Conservation (phyloP, 495 filamentous ascomycete genomes). For the Lasiosphaeria miniovina region DNA sequence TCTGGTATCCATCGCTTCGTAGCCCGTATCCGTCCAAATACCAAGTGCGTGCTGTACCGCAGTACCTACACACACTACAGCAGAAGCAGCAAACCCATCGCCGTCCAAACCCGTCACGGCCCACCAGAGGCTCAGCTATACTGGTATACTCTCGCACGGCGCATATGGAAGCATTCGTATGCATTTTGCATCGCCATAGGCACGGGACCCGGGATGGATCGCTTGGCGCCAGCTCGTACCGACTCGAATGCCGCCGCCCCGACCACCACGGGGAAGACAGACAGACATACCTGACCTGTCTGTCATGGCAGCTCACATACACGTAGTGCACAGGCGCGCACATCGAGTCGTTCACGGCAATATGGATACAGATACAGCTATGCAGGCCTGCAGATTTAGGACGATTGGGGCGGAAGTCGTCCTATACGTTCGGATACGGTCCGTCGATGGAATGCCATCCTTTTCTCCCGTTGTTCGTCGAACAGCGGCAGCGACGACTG, state of each 20-base stretch:
- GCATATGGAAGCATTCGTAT: background rate
- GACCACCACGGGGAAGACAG: background rate
- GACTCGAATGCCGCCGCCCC: background rate
- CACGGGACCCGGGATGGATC: background rate
- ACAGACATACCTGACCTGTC: no score
- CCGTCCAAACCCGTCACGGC: background rate
- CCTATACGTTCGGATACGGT: constrained; percentile 2
- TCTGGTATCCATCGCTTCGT: background rate
- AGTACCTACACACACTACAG: background rate
- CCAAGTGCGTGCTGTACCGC: no score
- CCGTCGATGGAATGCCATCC: background rate
- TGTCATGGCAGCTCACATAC: no score
- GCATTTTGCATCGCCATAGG: background rate
- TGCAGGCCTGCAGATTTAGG: background rate
- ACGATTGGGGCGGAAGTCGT: background rate
- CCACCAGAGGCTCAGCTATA: background rate
- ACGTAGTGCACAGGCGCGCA: no score
- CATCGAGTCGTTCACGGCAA: background rate
- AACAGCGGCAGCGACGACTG: background rate
- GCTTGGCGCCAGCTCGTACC: background rate
- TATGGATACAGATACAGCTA: background rate
- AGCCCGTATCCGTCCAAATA: background rate
- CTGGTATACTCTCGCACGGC: constrained; percentile 2
- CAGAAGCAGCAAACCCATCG: background rate
- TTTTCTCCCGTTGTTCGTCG: background rate